phyloP scores from a whole-genome alignment of 805 yeast species.

The Teunomyces atbi region DNA sequence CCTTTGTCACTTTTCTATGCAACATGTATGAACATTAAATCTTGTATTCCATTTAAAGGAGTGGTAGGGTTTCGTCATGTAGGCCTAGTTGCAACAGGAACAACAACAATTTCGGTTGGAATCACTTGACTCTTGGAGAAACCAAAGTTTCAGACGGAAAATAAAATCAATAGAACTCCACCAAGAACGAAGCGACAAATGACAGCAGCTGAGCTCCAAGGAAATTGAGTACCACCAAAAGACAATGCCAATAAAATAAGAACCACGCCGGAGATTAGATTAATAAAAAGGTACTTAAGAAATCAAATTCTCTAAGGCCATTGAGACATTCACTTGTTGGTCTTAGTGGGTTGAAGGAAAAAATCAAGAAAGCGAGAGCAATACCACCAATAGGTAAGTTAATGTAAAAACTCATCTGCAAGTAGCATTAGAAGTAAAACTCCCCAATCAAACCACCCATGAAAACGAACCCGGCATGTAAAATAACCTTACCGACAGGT shows the following conservation, averaged over 20 bases:
- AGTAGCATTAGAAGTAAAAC: constrained; percentile 19
- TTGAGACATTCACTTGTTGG: not conserved
- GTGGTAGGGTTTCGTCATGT: too few species aligned
- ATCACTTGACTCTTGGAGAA: constrained; percentile 18
- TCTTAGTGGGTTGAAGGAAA: constrained; percentile 19
- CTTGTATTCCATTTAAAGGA: too few species aligned
- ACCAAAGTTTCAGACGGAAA: constrained; percentile 17
- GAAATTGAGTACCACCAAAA: constrained; percentile 18
- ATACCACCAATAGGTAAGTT: constrained; percentile 24
- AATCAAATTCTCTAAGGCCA: constrained; percentile 17
- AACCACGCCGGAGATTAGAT: constrained; percentile 20
- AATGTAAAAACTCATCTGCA: constrained; percentile 29
- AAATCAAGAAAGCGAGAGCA: constrained; percentile 16
- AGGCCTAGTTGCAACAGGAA: too few species aligned
- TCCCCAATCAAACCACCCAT: constrained; percentile 26
- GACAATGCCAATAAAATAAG: constrained; percentile 22
- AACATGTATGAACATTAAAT: too few species aligned
- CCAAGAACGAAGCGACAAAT: constrained; percentile 23
- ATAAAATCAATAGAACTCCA: constrained; percentile 14
- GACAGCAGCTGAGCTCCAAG: constrained; percentile 23
- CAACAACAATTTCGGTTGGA: constrained; percentile 15
- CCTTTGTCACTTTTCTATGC: too few species aligned
- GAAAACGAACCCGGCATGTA: constrained; percentile 19
- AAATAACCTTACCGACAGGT: too few species aligned
- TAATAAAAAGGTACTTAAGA: constrained; percentile 17